A percentile compares a stretch with the other conserved stretches of the same genome.
Conservation (phyloP, 805 yeast species). For the Metschnikowia corniflorae region DNA sequence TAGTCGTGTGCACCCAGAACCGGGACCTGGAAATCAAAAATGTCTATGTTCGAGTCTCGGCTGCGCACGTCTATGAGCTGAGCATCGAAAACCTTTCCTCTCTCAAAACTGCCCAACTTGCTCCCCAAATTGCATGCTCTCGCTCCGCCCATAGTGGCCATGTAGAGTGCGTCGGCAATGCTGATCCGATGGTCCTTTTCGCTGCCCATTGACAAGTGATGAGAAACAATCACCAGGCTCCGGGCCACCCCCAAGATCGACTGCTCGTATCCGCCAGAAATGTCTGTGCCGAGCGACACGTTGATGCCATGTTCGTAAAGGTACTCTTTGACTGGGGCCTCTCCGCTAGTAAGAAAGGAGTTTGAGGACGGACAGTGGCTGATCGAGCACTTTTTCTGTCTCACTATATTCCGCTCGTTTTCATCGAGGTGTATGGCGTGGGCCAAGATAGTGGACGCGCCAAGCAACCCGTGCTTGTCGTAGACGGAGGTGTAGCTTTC, state of each 20-base stretch:
- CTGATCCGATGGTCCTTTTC: conserved; percentile 8
- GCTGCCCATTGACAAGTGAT: conserved; percentile 36
- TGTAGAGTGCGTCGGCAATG: conserved; percentile 61
- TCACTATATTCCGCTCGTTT: conserved; percentile 59
- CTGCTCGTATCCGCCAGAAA: conserved; percentile 42
- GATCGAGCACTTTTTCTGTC: conserved; percentile 58
- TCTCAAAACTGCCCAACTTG: conserved; percentile 63
- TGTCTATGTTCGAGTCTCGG: conserved; percentile 60
- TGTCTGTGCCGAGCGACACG: conserved; percentile 60
- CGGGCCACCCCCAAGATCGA: conserved; percentile 35
- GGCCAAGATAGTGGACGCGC: conserved; percentile 71
- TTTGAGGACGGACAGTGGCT: conserved; percentile 94
- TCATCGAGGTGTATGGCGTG: conserved; percentile 79
- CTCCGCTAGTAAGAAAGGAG: conserved; percentile 85
- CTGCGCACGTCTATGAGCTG: conserved; percentile 66
- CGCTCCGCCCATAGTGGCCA: conserved; percentile 93
- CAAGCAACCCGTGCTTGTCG: conserved; percentile 56
- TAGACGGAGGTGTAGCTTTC: conserved; percentile 75
- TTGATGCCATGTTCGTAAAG: conserved; percentile 62
- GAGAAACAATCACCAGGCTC: conserved; percentile 36
- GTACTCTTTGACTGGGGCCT: conserved; percentile 63
- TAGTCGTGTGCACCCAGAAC: conserved; percentile 11
- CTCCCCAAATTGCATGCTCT: conserved; percentile 56
- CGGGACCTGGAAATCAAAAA: conserved; percentile 72
- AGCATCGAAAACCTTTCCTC: conserved; percentile 81